These are phyloP conservation scores for Pyricularia pennisetigena DNA, from an alignment of 2,329 filamentous ascomycete genomes.

Conservation along the genomic window DNA sequence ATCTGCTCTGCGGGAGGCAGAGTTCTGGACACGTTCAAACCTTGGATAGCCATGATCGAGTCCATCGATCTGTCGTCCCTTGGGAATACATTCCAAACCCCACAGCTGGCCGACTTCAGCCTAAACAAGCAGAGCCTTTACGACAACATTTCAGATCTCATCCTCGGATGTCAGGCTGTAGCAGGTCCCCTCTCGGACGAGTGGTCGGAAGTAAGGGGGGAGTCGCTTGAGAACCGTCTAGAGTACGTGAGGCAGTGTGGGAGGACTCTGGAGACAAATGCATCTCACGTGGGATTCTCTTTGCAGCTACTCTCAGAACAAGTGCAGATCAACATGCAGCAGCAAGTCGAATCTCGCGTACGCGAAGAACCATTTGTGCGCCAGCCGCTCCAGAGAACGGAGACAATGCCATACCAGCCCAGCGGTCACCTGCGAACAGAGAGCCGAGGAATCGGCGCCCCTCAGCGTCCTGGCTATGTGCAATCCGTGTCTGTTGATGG, in stretches of 20 bases:
- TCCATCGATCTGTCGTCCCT: slow-evolving; percentile 81
- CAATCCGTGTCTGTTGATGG: slow-evolving; percentile 56
- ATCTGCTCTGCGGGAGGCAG: slow-evolving; percentile 70
- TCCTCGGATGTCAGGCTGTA: slow-evolving; percentile 83
- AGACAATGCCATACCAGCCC: slow-evolving; percentile 42
- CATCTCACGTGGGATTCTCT: slow-evolving; percentile 79
- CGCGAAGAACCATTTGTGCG: slow-evolving; percentile 37
- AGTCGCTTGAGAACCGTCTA: slow-evolving; percentile 78
- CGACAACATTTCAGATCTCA: slow-evolving; percentile 82
- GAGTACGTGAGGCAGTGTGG: slow-evolving; percentile 70
- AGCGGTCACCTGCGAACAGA: slow-evolving; percentile 46
- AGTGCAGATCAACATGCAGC: slow-evolving; percentile 48
- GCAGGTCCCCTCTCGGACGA: slow-evolving; percentile 87
- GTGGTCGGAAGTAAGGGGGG: slow-evolving; percentile 87
- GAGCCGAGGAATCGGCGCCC: slow-evolving; percentile 34
- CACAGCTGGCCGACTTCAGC: slow-evolving; percentile 78
- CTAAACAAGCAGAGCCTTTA: slow-evolving; percentile 89
- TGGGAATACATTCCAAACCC: slow-evolving; percentile 69
- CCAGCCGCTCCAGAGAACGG: slow-evolving; percentile 45
- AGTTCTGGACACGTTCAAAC: slow-evolving; percentile 80
- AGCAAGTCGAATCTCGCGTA: slow-evolving; percentile 32
- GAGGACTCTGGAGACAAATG: slow-evolving; percentile 74
- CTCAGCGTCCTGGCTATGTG: slow-evolving; percentile 35
- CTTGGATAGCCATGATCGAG: slow-evolving; percentile 84
- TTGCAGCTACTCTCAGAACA: slow-evolving; percentile 81